Percentiles rank a stretch among this genome's conserved stretches.
Evolutionary conservation across 148 eudicot genomes (phyloP).

Genomic region (Diospyros lotus): DNA sequence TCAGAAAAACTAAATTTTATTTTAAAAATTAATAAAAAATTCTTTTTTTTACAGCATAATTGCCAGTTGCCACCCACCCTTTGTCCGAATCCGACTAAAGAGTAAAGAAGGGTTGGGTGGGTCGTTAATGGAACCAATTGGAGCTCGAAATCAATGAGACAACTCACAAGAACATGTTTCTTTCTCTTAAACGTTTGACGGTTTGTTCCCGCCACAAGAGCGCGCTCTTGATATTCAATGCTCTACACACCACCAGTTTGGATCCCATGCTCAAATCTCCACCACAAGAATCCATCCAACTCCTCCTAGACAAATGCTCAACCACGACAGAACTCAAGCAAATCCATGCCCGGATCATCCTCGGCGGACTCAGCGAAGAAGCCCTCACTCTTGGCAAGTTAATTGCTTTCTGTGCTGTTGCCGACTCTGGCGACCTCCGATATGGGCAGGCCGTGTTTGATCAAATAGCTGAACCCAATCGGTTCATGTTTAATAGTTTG

Average conservation of each 20-base stretch:
- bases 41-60: no score
- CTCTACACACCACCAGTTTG: background rate
- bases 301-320: slow-evolving; percentile 25
- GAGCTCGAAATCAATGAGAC: no score
- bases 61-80: no score
- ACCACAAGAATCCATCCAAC: slow-evolving; percentile 16
- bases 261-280: slow-evolving; percentile 10
- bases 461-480: slow-evolving; percentile 22
- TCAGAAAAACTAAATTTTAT: no score
- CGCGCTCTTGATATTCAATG: background rate
- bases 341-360: slow-evolving; percentile 35
- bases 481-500: slow-evolving; percentile 34
- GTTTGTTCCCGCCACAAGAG: slow-evolving; percentile 20
- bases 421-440: slow-evolving; percentile 19
- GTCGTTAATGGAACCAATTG: no score
- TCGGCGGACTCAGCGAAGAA: slow-evolving; percentile 23
- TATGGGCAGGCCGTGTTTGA: slow-evolving; percentile 32
- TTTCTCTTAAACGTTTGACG: slow-evolving; percentile 2
- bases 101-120: no score
- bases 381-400: slow-evolving; percentile 24
- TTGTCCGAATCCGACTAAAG: no score
- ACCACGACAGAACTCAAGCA: slow-evolving; percentile 23
- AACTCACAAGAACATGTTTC: slow-evolving; percentile 1
- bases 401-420: slow-evolving; percentile 21
- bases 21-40: no score